A percentile compares a stretch with the other conserved stretches of the same genome.
These are phyloP conservation scores for Camelina hispida DNA, from an alignment of 345 rosid genomes.

Conservation along the genomic window DNA sequence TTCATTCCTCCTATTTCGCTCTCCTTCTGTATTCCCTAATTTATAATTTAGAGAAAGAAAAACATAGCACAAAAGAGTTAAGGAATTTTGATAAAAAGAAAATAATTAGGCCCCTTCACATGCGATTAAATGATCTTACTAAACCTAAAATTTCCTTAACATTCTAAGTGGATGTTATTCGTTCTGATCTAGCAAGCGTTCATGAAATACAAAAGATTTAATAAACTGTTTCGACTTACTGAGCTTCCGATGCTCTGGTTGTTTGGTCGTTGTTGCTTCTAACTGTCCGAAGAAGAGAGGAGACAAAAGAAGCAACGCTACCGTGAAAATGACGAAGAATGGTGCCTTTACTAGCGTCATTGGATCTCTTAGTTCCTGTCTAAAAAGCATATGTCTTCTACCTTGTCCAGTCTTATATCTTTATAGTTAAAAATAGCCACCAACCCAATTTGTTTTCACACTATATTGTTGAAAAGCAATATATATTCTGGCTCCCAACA, in stretches of 20 bases:
- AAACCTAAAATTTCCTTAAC: not conserved
- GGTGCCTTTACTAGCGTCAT: slow-evolving; percentile 1
- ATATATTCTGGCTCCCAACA: not conserved
- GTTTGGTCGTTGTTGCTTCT: slow-evolving; percentile 22
- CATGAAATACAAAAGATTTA: not conserved
- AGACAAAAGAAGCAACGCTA: slow-evolving; percentile 8
- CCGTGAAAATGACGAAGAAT: slow-evolving; percentile 3
- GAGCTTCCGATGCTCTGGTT: slow-evolving; percentile 2
- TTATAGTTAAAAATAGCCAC: slow-evolving; percentile 9
- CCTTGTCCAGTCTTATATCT: not conserved
- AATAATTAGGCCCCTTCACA: not conserved
- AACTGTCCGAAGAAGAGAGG: slow-evolving; percentile 19
- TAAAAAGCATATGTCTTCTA: not conserved
- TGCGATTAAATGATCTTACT: not conserved
- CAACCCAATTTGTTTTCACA: slow-evolving; percentile 19
- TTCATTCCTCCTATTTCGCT: not conserved
- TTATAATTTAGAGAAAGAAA: not conserved
- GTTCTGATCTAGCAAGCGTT: not conserved
- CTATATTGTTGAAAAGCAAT: not conserved
- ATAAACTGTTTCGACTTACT: not conserved
- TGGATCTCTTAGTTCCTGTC: not conserved
- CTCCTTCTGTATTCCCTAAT: slow-evolving; percentile 12
- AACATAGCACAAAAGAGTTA: not conserved
- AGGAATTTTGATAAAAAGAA: not conserved
- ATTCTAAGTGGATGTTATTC: not conserved